Percentiles rank a stretch among this genome's conserved stretches.
Evolutionary conservation across 2,329 filamentous ascomycete species (phyloP).

Genomic region (Talaromyces sp.): DNA sequence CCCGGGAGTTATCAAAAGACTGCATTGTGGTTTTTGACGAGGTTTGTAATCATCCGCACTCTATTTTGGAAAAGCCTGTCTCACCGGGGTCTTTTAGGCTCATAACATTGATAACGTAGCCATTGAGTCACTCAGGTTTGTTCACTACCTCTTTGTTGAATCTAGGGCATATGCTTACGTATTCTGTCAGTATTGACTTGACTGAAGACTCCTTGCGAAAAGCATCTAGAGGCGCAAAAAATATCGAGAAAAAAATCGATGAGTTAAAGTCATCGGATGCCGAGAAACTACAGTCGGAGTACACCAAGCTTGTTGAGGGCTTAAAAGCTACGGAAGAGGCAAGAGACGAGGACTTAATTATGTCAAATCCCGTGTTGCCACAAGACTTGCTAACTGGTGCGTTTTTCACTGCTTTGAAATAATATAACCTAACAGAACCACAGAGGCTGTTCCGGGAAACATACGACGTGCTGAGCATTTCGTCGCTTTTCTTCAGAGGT

Average conservation of each 20-base stretch:
- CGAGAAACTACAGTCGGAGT: slow-evolving; percentile 90
- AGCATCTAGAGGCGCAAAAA: slow-evolving; percentile 83
- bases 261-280: slow-evolving; percentile 97
- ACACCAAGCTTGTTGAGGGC: slow-evolving; percentile 90
- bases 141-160: not conserved
- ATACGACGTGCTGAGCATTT: slow-evolving; percentile 96
- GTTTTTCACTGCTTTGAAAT: not conserved
- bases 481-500: slow-evolving; percentile 86
- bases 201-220: slow-evolving; percentile 91
- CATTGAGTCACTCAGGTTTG: slow-evolving; percentile 65
- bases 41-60: slow-evolving; percentile 9
- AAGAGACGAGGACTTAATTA: slow-evolving; percentile 89
- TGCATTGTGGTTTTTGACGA: slow-evolving; percentile 99
- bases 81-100: slow-evolving; percentile 40
- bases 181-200: slow-evolving; percentile 76
- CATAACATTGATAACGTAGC: slow-evolving; percentile 99
- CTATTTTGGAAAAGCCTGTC: not conserved
- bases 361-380: slow-evolving; percentile 90
- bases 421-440: not conserved
- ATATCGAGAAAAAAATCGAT: slow-evolving; percentile 81
- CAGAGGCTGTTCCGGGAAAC: slow-evolving; percentile 89
- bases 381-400: slow-evolving; percentile 74
- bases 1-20: slow-evolving; percentile 92
- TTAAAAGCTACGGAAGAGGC: slow-evolving; percentile 83
- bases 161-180: not conserved